Conservation (phyloP, 352 stramenopile genomes). For the Achlya hypogyna region DNA sequence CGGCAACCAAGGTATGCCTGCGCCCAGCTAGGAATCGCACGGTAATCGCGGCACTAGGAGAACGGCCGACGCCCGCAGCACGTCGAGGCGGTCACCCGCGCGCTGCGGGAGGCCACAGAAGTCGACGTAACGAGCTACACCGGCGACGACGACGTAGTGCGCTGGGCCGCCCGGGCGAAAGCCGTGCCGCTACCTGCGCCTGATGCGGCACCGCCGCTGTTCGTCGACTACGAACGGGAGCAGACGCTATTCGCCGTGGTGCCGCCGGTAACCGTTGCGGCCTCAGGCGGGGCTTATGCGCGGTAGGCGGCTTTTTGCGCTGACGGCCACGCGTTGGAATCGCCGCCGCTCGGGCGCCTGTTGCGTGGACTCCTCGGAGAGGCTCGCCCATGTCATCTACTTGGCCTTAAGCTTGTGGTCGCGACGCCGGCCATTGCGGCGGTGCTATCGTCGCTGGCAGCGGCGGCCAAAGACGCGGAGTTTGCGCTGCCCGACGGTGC, state of each 20-base stretch:
- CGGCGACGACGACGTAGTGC: background rate
- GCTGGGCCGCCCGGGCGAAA: background rate
- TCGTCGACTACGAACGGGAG: slow-evolving; percentile 15
- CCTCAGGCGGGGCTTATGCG: background rate
- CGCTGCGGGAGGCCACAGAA: no score
- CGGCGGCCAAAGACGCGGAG: background rate
- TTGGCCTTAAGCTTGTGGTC: slow-evolving; percentile 4
- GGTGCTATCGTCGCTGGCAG: background rate
- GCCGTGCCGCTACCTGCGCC: background rate
- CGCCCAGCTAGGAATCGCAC: background rate
- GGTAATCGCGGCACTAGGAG: background rate
- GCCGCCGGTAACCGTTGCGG: background rate
- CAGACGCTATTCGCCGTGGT: slow-evolving; percentile 7
- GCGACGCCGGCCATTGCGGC: background rate
- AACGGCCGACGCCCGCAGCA: background rate
- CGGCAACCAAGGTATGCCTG: background rate
- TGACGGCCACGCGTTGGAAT: background rate
- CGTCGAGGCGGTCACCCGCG: no score
- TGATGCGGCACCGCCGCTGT: background rate
- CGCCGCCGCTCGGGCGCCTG: background rate
- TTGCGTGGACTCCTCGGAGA: background rate
- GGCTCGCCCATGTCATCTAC: background rate
- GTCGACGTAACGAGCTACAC: no score
- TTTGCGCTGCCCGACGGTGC: background rate
- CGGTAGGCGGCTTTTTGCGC: background rate